Evolutionary conservation across 2,329 filamentous ascomycete species (phyloP).

Genomic region (Teratosphaeria viscida): DNA sequence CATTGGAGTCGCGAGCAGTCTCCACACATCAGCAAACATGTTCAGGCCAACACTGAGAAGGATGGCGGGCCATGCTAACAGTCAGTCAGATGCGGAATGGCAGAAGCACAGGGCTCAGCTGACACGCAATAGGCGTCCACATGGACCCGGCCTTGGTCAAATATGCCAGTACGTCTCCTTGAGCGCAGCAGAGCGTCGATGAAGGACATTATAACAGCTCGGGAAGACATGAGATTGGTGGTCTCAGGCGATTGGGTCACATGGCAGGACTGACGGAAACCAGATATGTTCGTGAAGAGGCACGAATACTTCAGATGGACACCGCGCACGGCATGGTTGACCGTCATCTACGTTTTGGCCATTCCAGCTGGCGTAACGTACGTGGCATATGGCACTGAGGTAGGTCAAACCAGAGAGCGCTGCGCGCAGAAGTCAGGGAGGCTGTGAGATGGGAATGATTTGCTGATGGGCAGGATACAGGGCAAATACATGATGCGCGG

Average conservation of each 20-base stretch:
- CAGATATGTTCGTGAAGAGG: slow-evolving; percentile 74
- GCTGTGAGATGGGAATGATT: not conserved
- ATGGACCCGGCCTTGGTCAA: slow-evolving; percentile 47
- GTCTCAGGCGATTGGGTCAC: not conserved
- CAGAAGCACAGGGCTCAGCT: not conserved
- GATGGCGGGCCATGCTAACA: slow-evolving; percentile 29
- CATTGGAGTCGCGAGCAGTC: not conserved
- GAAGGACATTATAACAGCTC: not conserved
- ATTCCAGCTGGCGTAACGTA: slow-evolving; percentile 63
- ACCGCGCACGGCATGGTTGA: slow-evolving; percentile 66
- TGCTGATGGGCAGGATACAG: slow-evolving; percentile 35
- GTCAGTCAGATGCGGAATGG: slow-evolving; percentile 11
- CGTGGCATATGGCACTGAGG: slow-evolving; percentile 71
- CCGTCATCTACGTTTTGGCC: slow-evolving; percentile 63
- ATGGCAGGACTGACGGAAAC: slow-evolving; percentile 1
- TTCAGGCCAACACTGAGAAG: slow-evolving; percentile 22
- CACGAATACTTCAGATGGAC: slow-evolving; percentile 97
- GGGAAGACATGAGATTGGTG: not conserved
- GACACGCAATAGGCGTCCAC: slow-evolving; percentile 31
- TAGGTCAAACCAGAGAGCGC: slow-evolving; percentile 43
- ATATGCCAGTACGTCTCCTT: slow-evolving; percentile 38
- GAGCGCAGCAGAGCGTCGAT: not conserved
- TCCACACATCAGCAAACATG: slow-evolving; percentile 6
- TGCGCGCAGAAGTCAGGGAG: not conserved
- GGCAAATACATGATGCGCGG: slow-evolving; percentile 77